These are phyloP conservation scores for Colletotrichum sp. DNA, from an alignment of 2,329 filamentous ascomycete genomes.

Conservation along the genomic window DNA sequence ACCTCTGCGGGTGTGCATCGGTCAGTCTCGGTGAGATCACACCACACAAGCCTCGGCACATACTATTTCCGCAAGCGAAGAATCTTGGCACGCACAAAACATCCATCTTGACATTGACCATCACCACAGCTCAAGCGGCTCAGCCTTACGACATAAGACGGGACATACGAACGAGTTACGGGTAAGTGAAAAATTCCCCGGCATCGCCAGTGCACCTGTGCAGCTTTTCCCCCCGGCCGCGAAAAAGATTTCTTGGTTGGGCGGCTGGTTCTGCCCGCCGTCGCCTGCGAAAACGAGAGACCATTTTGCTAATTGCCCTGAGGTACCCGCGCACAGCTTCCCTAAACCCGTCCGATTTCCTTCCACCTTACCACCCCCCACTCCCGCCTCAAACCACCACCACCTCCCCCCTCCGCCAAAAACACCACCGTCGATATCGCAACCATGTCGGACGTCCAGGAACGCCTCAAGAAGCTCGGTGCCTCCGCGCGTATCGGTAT, in stretches of 20 bases:
- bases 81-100: slow-evolving; percentile 25
- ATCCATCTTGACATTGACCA: slow-evolving; percentile 11
- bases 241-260: not conserved
- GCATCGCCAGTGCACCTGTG: not conserved
- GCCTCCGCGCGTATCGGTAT: slow-evolving; percentile 68
- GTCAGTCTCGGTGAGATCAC: not conserved
- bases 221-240: not conserved
- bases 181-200: not conserved
- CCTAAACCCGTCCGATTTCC: slow-evolving; percentile 10
- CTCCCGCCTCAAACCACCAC: slow-evolving; percentile 24
- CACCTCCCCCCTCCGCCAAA: not conserved
- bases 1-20: not conserved
- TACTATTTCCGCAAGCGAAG: slow-evolving; percentile 25
- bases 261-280: slow-evolving; percentile 9
- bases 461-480: slow-evolving; percentile 66
- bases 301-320: slow-evolving; percentile 22
- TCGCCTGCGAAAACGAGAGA: slow-evolving; percentile 5
- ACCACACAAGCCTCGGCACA: slow-evolving; percentile 6
- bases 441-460: slow-evolving; percentile 62
- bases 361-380: slow-evolving; percentile 28
- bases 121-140: slow-evolving; percentile 8
- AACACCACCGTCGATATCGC: slow-evolving; percentile 13
- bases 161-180: slow-evolving; percentile 9
- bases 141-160: slow-evolving; percentile 19
- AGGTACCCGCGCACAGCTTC: slow-evolving; percentile 16